phyloP scores from a whole-genome alignment of 257 asterid species.

The Ehretia macrophylla region DNA sequence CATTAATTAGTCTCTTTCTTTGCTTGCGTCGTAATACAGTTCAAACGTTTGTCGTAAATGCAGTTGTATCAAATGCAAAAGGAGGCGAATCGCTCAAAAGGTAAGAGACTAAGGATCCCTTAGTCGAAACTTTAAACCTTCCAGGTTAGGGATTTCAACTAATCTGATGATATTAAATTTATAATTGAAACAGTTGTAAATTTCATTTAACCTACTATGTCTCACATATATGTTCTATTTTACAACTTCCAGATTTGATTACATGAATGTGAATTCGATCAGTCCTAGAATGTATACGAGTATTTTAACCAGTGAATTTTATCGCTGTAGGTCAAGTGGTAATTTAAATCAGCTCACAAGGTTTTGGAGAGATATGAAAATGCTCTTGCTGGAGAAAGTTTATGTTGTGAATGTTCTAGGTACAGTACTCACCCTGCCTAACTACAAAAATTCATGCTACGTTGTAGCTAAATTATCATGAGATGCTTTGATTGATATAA shows the following conservation, averaged over 20 bases:
- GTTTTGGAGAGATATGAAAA: constrained; percentile 60
- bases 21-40: background rate
- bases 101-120: constrained; percentile 21
- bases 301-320: constrained; percentile 10
- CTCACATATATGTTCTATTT: background rate
- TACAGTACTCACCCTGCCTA: constrained; percentile 26
- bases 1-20: background rate
- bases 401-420: constrained; percentile 92
- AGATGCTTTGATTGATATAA: background rate
- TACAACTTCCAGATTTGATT: background rate
- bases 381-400: constrained; percentile 62
- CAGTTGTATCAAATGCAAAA: constrained; percentile 25
- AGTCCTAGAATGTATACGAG: constrained; percentile 6
- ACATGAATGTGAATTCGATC: background rate
- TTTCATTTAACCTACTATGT: background rate
- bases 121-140: constrained; percentile 30
- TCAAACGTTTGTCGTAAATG: constrained; percentile 7
- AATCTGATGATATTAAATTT: constrained; percentile 2
- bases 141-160: constrained; percentile 33
- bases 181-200: constrained; percentile 6
- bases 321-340: constrained; percentile 18
- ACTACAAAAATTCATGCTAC: background rate
- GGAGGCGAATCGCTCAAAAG: constrained; percentile 33
- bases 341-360: constrained; percentile 21
- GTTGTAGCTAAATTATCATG: background rate